Base-by-base conservation (phyloP, 2,329 filamentous ascomycete species). In the Ceratocystis papillata region DNA sequence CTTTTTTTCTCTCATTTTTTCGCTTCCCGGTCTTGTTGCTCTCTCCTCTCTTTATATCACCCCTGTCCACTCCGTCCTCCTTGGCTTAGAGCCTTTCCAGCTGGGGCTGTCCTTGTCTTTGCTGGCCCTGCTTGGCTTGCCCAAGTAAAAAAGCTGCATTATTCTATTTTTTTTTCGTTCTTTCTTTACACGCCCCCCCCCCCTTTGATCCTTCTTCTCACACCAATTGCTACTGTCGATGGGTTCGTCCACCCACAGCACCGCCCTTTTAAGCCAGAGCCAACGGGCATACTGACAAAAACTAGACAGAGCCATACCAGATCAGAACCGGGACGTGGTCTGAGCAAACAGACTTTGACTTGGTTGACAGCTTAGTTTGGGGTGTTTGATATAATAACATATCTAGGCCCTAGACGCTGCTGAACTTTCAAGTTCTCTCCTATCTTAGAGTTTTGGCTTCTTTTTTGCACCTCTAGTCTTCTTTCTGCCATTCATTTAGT, bases 71-170 rank as follows among this genome's bases (percentile, higher is more conserved):
- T 15, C 37, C 41, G 20, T 60, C 10, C 10, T 15, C 30, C 46
- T 61, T 60, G 57, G 41, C 37, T 61, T 65, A 10, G n/a, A 59
- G 45, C 46, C 41, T 55, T 37, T 44, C 48, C 22, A 59, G 53
- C 53, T 59, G 53, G 53, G 17, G 15, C 53, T 59, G 28, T 41
- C n/a, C 59, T 62, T 59, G 53, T 59, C 53, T 59, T 59, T 59
- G 53, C 33, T 59, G 53, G 53, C 53, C 53, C 28, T 59, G 53
- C 53, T 59, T 59, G 28, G 53, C 53, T 5, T 59, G 17, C 33
- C 7, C 28, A 17, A 8, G 53, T 17, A 33, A 33, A 33, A 33
- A 10, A 37, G 33, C 33, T 37, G 10, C 33, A 37, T 37, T 37
- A 12, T 33, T 17, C 53, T n/a, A 30, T 25, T n/a, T 30, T 6